Conservation (phyloP, 2,329 filamentous ascomycete species). For the Penicillium sp. region DNA sequence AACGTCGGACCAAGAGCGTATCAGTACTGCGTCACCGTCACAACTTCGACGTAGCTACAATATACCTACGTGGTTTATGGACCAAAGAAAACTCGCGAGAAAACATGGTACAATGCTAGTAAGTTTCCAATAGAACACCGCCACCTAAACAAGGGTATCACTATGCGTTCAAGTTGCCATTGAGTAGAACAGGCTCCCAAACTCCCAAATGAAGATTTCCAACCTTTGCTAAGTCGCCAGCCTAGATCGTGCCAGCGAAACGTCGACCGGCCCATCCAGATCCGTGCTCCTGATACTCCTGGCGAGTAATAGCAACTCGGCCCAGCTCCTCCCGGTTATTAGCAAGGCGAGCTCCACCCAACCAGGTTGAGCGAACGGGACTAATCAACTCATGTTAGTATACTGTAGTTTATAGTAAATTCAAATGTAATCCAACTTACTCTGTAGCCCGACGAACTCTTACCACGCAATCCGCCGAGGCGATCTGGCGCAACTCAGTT, state of each 20-base stretch:
- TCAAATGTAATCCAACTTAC: slow-evolving; percentile 31
- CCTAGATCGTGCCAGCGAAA: slow-evolving; percentile 50
- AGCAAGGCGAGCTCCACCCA: slow-evolving; percentile 75
- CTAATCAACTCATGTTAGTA: slow-evolving; percentile 27
- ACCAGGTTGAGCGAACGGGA: slow-evolving; percentile 77
- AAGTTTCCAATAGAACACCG: slow-evolving; percentile 1
- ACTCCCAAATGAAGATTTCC: slow-evolving; percentile 7
- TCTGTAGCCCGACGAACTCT: slow-evolving; percentile 66
- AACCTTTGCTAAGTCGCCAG: background rate
- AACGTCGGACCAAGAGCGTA: background rate
- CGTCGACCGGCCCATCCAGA: slow-evolving; percentile 67
- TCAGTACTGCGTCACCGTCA: background rate
- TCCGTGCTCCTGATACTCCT: slow-evolving; percentile 87
- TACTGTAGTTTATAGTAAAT: background rate
- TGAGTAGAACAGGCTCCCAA: slow-evolving; percentile 1
- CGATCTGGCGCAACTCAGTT: slow-evolving; percentile 65
- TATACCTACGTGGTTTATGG: background rate
- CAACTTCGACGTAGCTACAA: background rate
- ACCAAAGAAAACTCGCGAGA: background rate
- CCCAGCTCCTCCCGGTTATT: slow-evolving; percentile 61
- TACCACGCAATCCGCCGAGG: slow-evolving; percentile 73
- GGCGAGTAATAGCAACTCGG: slow-evolving; percentile 70
- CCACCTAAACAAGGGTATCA: slow-evolving; percentile 24
- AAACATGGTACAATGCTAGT: background rate
- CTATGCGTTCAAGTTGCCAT: slow-evolving; percentile 14